Conservation (phyloP, 2,329 filamentous ascomycete genomes). For the Leptographium wingfieldii region DNA sequence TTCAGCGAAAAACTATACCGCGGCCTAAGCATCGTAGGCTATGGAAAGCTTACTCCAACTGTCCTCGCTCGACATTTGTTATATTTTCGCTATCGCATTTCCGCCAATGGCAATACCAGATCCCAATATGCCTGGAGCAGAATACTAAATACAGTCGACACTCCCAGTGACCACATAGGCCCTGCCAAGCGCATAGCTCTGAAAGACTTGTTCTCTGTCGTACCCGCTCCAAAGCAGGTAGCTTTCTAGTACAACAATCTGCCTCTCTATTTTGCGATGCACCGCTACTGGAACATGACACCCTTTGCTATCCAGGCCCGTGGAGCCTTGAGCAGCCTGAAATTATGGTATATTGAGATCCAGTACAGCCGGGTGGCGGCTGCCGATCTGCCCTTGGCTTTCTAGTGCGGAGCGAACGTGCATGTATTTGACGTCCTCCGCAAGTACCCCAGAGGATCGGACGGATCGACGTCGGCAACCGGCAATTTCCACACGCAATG, state of each 20-base stretch:
- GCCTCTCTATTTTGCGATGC: not conserved
- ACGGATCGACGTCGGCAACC: not conserved
- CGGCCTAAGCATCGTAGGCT: not conserved
- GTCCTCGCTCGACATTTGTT: not conserved
- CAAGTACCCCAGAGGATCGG: too few relatives aligned
- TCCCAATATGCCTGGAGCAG: not conserved
- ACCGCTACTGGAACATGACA: conserved; percentile 2
- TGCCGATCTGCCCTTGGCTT: conserved; percentile 3
- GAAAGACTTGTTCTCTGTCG: not conserved
- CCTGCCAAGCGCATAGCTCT: too few relatives aligned
- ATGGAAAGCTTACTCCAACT: not conserved
- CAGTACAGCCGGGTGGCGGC: conserved; percentile 9
- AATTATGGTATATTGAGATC: conserved; percentile 3
- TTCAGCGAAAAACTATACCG: not conserved
- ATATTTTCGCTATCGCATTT: conserved; percentile 3
- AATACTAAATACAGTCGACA: not conserved
- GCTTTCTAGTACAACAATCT: too few relatives aligned
- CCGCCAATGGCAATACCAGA: not conserved
- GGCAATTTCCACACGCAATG: too few relatives aligned
- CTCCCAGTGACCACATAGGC: not conserved
- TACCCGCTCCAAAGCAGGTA: not conserved
- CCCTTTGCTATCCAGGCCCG: not conserved
- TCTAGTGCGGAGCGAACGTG: conserved; percentile 1
- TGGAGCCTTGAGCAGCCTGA: not conserved
- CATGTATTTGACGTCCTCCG: conserved; percentile 3